Conservation (phyloP, 192 early-diverging fungal genomes). For the Backusella parvicylindrica region DNA sequence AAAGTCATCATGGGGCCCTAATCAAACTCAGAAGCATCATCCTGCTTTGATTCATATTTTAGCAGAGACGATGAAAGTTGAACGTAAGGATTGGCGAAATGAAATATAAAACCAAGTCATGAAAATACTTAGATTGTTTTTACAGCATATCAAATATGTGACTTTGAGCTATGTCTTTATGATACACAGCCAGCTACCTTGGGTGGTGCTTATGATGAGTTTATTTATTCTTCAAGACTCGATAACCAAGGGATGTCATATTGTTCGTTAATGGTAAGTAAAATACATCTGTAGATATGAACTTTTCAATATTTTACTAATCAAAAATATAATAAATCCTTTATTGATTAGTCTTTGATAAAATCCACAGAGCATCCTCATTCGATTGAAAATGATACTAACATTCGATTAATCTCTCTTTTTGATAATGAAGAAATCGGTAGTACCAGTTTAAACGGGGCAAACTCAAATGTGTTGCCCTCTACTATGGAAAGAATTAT, state of each 20-base stretch:
- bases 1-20: background rate
- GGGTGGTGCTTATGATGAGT: conserved; percentile 90
- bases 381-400: conserved; percentile 46
- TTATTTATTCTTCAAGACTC: conserved; percentile 86
- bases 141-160: conserved; percentile 70
- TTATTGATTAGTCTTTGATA: background rate
- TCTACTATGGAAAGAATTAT: conserved; percentile 66
- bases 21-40: conserved; percentile 68
- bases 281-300: background rate
- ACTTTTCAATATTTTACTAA: background rate
- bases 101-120: no score
- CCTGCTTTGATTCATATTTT: conserved; percentile 76
- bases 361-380: background rate
- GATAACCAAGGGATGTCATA: conserved; percentile 98
- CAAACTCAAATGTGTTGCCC: conserved; percentile 83
- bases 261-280: conserved; percentile 69
- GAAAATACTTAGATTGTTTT: background rate
- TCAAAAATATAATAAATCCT: background rate
- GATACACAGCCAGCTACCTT: conserved; percentile 89
- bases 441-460: conserved; percentile 90
- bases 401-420: conserved; percentile 82
- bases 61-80: conserved; percentile 65
- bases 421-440: conserved; percentile 99
- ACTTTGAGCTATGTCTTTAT: conserved; percentile 97
- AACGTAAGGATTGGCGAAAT: conserved; percentile 30